Percentiles rank a stretch among this genome's conserved stretches.
These are phyloP conservation scores for Daldinia eschscholtzii DNA, from an alignment of 2,329 filamentous ascomycete genomes.

Conservation along the genomic window DNA sequence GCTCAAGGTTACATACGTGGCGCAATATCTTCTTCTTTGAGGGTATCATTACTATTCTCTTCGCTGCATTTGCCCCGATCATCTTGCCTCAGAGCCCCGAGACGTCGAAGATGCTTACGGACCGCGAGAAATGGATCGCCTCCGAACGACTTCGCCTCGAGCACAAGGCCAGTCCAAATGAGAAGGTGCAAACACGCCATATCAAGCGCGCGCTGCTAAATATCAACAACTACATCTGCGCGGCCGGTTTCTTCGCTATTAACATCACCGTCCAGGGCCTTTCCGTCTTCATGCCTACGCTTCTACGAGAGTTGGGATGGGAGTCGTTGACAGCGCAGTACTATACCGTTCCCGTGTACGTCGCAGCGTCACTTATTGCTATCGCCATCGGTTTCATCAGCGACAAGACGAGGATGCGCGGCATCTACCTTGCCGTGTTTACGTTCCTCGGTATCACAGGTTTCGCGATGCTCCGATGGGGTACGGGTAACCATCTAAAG, in stretches of 20 bases:
- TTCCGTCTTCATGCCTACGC: slow-evolving; percentile 64
- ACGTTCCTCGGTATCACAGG: slow-evolving; percentile 61
- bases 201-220: slow-evolving; percentile 65
- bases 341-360: slow-evolving; percentile 61
- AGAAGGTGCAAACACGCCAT: slow-evolving; percentile 62
- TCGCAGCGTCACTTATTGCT: slow-evolving; percentile 57
- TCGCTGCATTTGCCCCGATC: slow-evolving; percentile 62
- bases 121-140: slow-evolving; percentile 67
- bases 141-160: slow-evolving; percentile 64
- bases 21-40: slow-evolving; percentile 75
- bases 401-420: slow-evolving; percentile 59
- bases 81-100: slow-evolving; percentile 65
- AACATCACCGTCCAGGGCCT: slow-evolving; percentile 70
- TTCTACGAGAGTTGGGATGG: slow-evolving; percentile 59
- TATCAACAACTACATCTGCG: slow-evolving; percentile 71
- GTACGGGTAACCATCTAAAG: slow-evolving; percentile 52
- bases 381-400: slow-evolving; percentile 56
- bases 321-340: slow-evolving; percentile 57
- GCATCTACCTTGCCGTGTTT: slow-evolving; percentile 57
- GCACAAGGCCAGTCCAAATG: slow-evolving; percentile 60
- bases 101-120: slow-evolving; percentile 63
- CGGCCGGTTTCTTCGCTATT: slow-evolving; percentile 69
- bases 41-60: slow-evolving; percentile 65
- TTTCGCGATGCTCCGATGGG: slow-evolving; percentile 65
- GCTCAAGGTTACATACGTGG: slow-evolving; percentile 63